These are phyloP conservation scores for Penicillium tannophilum DNA, from an alignment of 495 filamentous ascomycete genomes.

Conservation along the genomic window DNA sequence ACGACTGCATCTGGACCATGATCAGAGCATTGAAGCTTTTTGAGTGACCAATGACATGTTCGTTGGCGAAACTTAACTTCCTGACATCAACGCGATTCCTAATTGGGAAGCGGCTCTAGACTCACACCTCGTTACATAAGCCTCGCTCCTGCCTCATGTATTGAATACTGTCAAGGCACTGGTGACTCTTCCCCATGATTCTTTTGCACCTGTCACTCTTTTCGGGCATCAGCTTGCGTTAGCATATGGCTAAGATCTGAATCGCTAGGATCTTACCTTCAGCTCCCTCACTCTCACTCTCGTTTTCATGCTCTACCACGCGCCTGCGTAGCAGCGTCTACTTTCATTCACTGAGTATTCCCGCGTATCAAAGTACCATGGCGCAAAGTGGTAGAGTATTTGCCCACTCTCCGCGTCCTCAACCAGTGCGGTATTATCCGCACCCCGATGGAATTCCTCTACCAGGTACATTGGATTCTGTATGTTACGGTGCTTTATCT, in stretches of 20 bases:
- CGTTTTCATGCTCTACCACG: background rate
- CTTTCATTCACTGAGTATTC: background rate
- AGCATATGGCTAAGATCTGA: background rate
- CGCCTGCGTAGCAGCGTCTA: background rate
- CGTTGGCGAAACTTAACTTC: background rate
- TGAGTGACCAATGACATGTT: background rate
- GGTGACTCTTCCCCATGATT: background rate
- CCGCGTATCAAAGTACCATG: background rate
- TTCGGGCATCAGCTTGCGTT: background rate
- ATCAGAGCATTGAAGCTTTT: background rate
- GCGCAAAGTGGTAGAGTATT: background rate
- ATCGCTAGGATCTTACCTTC: background rate
- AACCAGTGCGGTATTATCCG: background rate
- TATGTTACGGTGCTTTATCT: background rate
- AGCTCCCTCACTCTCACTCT: background rate
- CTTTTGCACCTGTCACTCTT: background rate
- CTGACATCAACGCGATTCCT: background rate
- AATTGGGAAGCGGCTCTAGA: slow-evolving; percentile 2
- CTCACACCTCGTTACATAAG: slow-evolving; percentile 7
- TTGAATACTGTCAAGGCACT: background rate
- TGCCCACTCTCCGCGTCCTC: background rate
- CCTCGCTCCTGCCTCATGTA: slow-evolving; percentile 7
- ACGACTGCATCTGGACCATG: background rate
- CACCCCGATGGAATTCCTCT: background rate
- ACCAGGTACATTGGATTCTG: background rate